Evolutionary conservation across 2,329 filamentous ascomycete genomes (phyloP).

Genomic region (Corinectria fuckeliana): DNA sequence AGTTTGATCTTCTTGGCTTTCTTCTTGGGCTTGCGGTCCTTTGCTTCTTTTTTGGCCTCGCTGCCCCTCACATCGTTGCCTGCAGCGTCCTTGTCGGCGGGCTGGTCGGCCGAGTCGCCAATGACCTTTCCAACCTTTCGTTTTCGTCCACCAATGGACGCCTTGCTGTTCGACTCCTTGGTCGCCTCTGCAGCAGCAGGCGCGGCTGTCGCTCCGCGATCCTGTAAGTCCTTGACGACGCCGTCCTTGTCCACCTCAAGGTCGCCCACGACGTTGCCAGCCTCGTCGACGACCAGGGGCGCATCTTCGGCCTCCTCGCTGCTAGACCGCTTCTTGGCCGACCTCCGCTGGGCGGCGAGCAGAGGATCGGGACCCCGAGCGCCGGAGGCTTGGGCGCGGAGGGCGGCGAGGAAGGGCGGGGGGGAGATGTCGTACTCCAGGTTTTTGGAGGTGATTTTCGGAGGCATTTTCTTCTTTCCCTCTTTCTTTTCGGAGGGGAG

Average conservation of each 20-base stretch:
- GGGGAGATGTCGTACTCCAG: constrained; percentile 68
- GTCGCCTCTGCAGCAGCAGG: constrained; percentile 44
- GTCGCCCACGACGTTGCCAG: constrained; percentile 68
- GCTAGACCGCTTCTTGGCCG: constrained; percentile 60
- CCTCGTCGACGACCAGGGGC: constrained; percentile 77
- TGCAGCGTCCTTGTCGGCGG: constrained; percentile 17
- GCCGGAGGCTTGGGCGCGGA: constrained; percentile 60
- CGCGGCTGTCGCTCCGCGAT: constrained; percentile 23
- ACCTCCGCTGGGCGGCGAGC: constrained; percentile 56
- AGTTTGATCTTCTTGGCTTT: constrained; percentile 70
- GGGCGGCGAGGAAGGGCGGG: constrained; percentile 65
- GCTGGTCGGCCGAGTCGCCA: constrained; percentile 43
- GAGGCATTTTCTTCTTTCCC: constrained; percentile 47
- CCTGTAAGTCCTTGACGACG: constrained; percentile 42
- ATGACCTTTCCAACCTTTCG: constrained; percentile 56
- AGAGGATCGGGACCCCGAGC: constrained; percentile 60
- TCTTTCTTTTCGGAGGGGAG: not conserved
- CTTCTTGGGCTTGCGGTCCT: constrained; percentile 53
- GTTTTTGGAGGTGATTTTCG: constrained; percentile 74
- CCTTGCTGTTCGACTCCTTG: constrained; percentile 37
- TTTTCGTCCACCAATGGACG: constrained; percentile 53
- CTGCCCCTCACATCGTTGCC: constrained; percentile 26
- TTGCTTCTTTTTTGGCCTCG: constrained; percentile 38
- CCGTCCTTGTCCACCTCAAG: constrained; percentile 55
- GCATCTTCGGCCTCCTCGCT: constrained; percentile 79